phyloP scores from a whole-genome alignment of 306 rosid species.

The Vigna trinervia region DNA sequence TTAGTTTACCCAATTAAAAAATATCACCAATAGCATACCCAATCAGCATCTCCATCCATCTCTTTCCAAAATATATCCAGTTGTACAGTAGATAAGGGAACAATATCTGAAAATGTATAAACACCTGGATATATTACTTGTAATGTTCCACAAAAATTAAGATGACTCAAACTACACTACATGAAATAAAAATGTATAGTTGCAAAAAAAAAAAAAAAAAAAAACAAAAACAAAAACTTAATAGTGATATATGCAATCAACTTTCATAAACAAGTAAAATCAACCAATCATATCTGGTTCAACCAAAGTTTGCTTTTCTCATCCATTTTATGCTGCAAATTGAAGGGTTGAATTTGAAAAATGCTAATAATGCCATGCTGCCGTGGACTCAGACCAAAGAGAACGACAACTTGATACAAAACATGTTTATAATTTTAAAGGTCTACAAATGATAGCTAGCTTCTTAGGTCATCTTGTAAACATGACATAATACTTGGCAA shows the following conservation, averaged over 20 bases:
- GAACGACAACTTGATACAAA: background rate
- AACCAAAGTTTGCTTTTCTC: slow-evolving; percentile 13
- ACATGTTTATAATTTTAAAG: slow-evolving; percentile 17
- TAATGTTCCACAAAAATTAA: slow-evolving; percentile 20
- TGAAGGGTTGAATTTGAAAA: slow-evolving; percentile 21
- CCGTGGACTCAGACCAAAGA: background rate
- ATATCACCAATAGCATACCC: slow-evolving; percentile 76
- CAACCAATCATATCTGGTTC: slow-evolving; percentile 5
- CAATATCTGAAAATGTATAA: slow-evolving; percentile 67
- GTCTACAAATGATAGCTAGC: background rate
- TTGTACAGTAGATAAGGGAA: slow-evolving; percentile 74
- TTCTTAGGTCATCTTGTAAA: slow-evolving; percentile 2
- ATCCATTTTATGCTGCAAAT: background rate
- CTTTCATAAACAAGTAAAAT: slow-evolving; percentile 21
- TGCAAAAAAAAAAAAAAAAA: background rate
- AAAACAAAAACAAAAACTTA: background rate
- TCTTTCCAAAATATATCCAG: slow-evolving; percentile 96
- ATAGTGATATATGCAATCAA: slow-evolving; percentile 30
- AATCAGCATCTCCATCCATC: slow-evolving; percentile 88
- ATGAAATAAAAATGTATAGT: slow-evolving; percentile 1
- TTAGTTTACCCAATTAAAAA: slow-evolving; percentile 54
- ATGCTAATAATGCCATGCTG: background rate
- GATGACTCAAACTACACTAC: slow-evolving; percentile 32
- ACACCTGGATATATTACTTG: slow-evolving; percentile 43
- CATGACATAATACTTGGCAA: background rate